Evolutionary conservation across 257 asterid species (phyloP).

Genomic region (Solanum clarkiae): DNA sequence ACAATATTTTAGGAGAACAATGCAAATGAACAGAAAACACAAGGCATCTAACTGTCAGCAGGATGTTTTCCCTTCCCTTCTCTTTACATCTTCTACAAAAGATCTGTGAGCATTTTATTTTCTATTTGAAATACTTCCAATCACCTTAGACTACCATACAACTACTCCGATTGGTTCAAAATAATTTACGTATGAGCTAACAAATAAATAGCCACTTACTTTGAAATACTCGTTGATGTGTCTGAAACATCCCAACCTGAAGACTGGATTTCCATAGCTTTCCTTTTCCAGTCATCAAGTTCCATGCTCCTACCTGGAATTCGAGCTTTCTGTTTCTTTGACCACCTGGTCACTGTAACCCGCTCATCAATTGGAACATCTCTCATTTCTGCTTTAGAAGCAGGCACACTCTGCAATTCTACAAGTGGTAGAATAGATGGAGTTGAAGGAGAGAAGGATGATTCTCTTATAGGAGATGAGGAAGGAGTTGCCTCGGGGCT

Average conservation of each 20-base stretch:
- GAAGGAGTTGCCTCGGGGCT: constrained; percentile 68
- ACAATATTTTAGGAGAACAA: neutral
- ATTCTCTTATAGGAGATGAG: constrained; percentile 36
- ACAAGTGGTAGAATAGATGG: constrained; percentile 45
- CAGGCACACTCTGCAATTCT: constrained; percentile 28
- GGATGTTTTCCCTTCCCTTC: neutral
- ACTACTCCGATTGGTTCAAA: neutral
- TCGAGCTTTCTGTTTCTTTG: constrained; percentile 50
- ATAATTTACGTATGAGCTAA: neutral
- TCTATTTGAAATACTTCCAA: neutral
- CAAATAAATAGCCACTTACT: constrained; percentile 25
- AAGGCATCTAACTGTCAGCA: neutral
- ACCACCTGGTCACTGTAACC: constrained; percentile 82
- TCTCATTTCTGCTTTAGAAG: constrained; percentile 51
- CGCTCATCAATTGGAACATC: constrained; percentile 82
- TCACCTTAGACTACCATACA: neutral
- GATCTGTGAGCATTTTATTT: neutral
- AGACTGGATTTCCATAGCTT: constrained; percentile 40
- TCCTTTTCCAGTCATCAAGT: constrained; percentile 53
- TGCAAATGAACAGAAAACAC: neutral
- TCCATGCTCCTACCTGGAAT: constrained; percentile 30
- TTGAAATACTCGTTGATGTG: constrained; percentile 47
- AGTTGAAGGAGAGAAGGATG: constrained; percentile 47
- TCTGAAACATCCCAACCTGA: constrained; percentile 56
- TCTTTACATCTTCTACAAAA: neutral